phyloP scores from a whole-genome alignment of 2,329 filamentous ascomycete genomes.

The Xylaria sp. region DNA sequence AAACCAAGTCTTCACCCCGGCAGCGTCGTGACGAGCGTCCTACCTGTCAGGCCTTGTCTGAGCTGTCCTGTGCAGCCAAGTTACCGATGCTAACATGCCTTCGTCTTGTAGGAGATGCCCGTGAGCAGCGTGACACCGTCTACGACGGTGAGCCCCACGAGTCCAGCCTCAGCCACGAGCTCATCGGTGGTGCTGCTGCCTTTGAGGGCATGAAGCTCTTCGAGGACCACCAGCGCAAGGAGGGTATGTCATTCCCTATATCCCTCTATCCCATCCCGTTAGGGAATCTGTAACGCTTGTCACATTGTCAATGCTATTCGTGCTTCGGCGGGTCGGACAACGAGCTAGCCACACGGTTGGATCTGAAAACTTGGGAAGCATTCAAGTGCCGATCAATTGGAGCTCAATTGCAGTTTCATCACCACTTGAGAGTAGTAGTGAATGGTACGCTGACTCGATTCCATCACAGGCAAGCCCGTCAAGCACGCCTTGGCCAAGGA shows the following conservation, averaged over 20 bases:
- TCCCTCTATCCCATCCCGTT: background rate
- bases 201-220: conserved; percentile 78
- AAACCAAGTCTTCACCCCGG: background rate
- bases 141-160: conserved; percentile 46
- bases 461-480: conserved; percentile 57
- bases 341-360: too few relatives aligned
- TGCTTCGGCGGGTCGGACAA: too few relatives aligned
- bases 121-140: conserved; percentile 40
- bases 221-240: conserved; percentile 66
- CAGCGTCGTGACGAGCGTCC: background rate
- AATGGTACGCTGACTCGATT: background rate
- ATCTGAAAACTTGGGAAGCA: background rate
- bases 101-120: conserved; percentile 35
- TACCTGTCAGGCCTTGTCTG: background rate
- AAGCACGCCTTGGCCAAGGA: conserved; percentile 74
- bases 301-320: too few relatives aligned
- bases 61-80: background rate
- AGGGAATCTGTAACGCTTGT: too few relatives aligned
- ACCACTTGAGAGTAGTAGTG: too few relatives aligned
- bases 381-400: background rate
- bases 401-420: background rate
- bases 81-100: background rate
- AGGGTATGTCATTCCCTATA: conserved; percentile 45
- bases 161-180: conserved; percentile 64
- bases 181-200: conserved; percentile 68